Base-by-base conservation (phyloP, 768 basidiomycete species). In the Albatrellus ellisii region DNA sequence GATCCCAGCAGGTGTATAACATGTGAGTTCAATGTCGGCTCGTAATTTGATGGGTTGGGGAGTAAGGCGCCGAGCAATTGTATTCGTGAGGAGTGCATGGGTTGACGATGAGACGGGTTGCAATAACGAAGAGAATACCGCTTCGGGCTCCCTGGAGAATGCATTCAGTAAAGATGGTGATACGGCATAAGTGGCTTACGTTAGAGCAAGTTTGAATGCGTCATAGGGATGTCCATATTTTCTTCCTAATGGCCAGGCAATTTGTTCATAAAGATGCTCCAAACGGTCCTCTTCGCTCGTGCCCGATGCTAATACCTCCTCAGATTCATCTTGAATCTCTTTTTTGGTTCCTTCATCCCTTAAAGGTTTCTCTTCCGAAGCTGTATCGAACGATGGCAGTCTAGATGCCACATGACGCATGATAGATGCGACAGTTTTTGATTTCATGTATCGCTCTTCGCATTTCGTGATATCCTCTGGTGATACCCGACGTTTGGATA, bases 391-490 rank as follows among this genome's bases (percentile, higher is more conserved):
- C 1, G 76, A 67, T 1, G 78, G 72, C n/a, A 85, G 56, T 56
- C 86, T 86, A 11, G 85, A 85, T 2, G 85, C 84, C 45, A 91
- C 89, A 55, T 92, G 87, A 14, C 89, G 75, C 63, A 91, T 77
- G 59, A 94, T 91, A 9, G 86, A 90, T 29, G 90, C 81, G 20
- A 98, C 91, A 1, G 89, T 79, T 66, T 95, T 95, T 12, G 88
- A 91, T 64, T 99, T 99, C 75, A 94, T 90, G 62, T 88, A 99
- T 32, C 89, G 79, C 54, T 97, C 94, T 59, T 98, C 94, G 64
- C 95, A 98, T 63, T 95, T 95, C n/a, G 80, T 77, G 56, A 99
- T 94, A 58, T 98, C 95, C 58, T 99, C 95, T 2, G 94, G 84
- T 2, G 91, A 95, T 4, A 99, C 95, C 52, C 94, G 83, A 47